Base-by-base conservation (phyloP, 352 stramenopile species). In the Phytophthora gonapodyides region DNA sequence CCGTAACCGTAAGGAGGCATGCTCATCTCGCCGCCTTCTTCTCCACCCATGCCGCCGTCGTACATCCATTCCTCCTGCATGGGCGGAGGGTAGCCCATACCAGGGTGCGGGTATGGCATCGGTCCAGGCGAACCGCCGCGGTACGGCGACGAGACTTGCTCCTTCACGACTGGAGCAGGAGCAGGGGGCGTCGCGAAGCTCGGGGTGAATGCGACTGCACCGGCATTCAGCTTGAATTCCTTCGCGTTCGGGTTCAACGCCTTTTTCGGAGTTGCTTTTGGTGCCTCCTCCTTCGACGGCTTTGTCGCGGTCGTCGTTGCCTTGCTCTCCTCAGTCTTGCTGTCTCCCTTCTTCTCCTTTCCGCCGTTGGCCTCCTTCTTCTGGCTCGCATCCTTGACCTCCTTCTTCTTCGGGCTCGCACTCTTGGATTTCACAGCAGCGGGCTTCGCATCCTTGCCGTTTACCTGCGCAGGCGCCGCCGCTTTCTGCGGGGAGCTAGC, bases 161-260 rank as follows among this genome's bases (percentile, higher is more conserved):
- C 51, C 61, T 67, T 76, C 35, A 54, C 50, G 35, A 31, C 27
- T 31, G 27, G 27, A 31, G 27, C 6, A 31, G 24, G 24, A 6
- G 60, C 46, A 2, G 64, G 56, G 5, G 64, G 59, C 2, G 57
- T 31, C 13, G 71, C 15, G 35, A 91, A 88, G 50, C 70, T 87
- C 15, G 87, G 87, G 34, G 83, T 93, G 55, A 96, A 96, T 38
- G 62, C 62, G 6, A 69, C 56, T 15, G 87, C 87, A 3, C 71
- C 56, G 8, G 82, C 82, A 38, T 70, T 94, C 31, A 93, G 71
- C 67, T 93, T 94, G 66, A 94, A 96, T 60, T 96, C 87, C 71
- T 93, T 94, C 3, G 85, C 85, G 30, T 93, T 89, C 35, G 84
- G 80, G 57, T 96, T 96, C 56, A 96, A 71, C 19, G 48, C 61